Conservation (phyloP, 164 flowering plant species). For the Aristolochia contorta region DNA sequence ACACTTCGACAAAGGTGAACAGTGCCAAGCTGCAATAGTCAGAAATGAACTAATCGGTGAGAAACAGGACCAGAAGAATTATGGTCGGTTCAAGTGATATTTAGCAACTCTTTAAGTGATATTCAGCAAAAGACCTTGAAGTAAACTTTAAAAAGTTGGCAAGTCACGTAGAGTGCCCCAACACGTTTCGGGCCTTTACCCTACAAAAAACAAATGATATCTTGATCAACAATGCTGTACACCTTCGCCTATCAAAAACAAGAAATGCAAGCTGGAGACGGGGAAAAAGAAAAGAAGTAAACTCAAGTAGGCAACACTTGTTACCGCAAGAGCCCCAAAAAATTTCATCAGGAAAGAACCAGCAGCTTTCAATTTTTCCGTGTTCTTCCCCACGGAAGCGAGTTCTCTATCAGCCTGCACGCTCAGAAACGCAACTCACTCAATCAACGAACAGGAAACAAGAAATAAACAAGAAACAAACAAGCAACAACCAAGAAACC, state of each 20-base stretch:
- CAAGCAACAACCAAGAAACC: not conserved
- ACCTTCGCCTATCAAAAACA: not conserved
- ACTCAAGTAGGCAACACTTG: slow-evolving; percentile 8
- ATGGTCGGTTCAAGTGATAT: not conserved
- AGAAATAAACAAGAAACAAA: not conserved
- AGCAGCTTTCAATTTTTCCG: slow-evolving; percentile 94
- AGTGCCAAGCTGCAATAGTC: slow-evolving; percentile 72
- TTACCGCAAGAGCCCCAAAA: slow-evolving; percentile 95
- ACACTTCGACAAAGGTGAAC: slow-evolving; percentile 98
- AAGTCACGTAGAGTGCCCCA: slow-evolving; percentile 94
- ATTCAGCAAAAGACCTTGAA: slow-evolving; percentile 52
- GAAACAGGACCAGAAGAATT: not conserved
- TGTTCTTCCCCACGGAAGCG: slow-evolving; percentile 66
- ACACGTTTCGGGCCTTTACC: slow-evolving; percentile 98
- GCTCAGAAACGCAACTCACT: not conserved
- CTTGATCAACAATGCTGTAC: not conserved
- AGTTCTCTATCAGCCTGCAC: slow-evolving; percentile 88
- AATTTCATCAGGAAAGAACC: slow-evolving; percentile 98
- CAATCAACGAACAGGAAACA: not conserved
- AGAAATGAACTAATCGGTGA: not conserved
- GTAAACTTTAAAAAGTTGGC: slow-evolving; percentile 91
- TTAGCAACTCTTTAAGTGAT: not conserved
- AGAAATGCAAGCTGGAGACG: not conserved
- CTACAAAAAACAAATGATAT: slow-evolving; percentile 21
- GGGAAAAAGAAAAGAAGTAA: not conserved